Evolutionary conservation across 345 rosid species (phyloP), one percentile per base, ranked within the genome.

Genomic region (Microcos paniculata): DNA sequence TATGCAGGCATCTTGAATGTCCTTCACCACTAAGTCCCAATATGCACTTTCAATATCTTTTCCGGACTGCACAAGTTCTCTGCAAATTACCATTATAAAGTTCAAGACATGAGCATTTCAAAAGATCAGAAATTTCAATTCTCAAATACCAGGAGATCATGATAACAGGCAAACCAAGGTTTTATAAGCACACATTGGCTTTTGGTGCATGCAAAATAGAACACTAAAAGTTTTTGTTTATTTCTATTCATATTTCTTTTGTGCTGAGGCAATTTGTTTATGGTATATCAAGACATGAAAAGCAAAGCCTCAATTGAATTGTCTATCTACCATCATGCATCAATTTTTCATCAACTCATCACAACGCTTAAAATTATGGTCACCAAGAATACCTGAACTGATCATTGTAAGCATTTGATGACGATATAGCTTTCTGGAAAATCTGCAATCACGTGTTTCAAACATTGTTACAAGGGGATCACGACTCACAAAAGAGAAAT

Each of bases 11-110:
- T 92, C 97, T 76, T 96, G 98, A 77, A 96, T 96, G 85, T 93
- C 99, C 91, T 88, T 92, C 82, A 96, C 88, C 80, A 96, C 99
- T 9, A 96, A 96, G 79, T 92, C 99, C 99, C 99, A 96, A 70
- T 96, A 96, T 2, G 96, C 96, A 42, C 84, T 84, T 82, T 96
- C 94, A 77, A 93, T 91, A 84, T 91, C 93, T 78, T 88, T 91
- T 80, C 99, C 98, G 16, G 97, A 88, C 80, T 89, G 96, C 40
- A 95, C 90, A 61, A 95, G 93, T 80, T 91, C 92, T 83, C 98
- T 95, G 83, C 71, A 83, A 56, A 71, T 65, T 82, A 58, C 53
- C 43, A 53, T 15, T 48, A 30, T 52, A 31, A 31, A 26, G 38
- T 4, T 16, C 16, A 26, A 19, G 23, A 19, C 49, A 68, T 33